Evolutionary conservation across 345 rosid species (phyloP).

Genomic region (Aquilaria malaccensis): DNA sequence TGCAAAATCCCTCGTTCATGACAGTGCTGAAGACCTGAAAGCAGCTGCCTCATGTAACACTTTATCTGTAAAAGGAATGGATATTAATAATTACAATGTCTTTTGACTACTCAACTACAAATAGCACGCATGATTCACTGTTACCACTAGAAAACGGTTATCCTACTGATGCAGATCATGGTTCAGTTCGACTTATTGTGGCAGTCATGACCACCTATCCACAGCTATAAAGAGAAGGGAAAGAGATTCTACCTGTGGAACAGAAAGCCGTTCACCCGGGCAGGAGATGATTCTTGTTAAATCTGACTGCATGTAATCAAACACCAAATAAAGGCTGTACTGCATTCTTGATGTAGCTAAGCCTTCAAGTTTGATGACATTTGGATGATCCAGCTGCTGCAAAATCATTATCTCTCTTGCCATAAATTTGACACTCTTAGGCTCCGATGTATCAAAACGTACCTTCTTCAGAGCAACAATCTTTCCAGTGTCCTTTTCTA

Average conservation of each 20-base stretch:
- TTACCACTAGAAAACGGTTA: no score
- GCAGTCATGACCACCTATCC: no score
- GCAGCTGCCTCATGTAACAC: slow-evolving; percentile 76
- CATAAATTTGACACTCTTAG: slow-evolving; percentile 85
- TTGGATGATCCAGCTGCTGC: slow-evolving; percentile 75
- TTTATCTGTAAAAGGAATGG: slow-evolving; percentile 41
- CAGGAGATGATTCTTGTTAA: slow-evolving; percentile 55
- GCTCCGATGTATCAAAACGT: slow-evolving; percentile 75
- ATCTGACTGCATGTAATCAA: slow-evolving; percentile 67
- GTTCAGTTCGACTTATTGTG: no score
- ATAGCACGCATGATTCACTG: no score
- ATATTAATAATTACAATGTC: background rate
- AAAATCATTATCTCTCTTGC: slow-evolving; percentile 79
- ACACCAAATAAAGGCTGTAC: slow-evolving; percentile 80
- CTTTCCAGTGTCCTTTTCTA: slow-evolving; percentile 58
- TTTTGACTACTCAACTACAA: no score
- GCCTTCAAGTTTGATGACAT: slow-evolving; percentile 77
- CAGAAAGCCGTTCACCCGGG: slow-evolving; percentile 60
- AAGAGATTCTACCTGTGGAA: slow-evolving; percentile 45
- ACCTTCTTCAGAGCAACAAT: slow-evolving; percentile 89
- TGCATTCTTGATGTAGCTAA: slow-evolving; percentile 87
- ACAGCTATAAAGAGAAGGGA: background rate
- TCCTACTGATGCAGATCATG: no score
- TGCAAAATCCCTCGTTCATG: slow-evolving; percentile 80
- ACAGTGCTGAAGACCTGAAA: slow-evolving; percentile 74